Percentiles rank a stretch among this genome's conserved stretches.
Conservation (phyloP, 2,329 filamentous ascomycete genomes). For the Calonectria pteridis region DNA sequence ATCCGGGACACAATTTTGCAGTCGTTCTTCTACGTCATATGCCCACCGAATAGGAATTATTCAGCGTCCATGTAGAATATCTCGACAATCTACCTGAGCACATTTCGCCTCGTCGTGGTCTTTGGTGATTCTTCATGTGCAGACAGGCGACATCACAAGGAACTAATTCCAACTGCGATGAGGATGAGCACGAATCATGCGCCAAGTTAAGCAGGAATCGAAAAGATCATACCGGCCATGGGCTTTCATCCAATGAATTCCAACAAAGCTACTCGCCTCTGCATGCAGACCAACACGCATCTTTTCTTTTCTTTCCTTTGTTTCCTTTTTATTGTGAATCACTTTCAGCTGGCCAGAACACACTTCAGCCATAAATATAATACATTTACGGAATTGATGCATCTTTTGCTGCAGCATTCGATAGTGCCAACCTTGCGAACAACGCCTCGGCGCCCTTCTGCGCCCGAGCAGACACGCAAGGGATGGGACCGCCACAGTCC, state of each 20-base stretch:
- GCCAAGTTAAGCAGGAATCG: neutral
- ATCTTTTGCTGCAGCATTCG: neutral
- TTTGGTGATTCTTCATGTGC: neutral
- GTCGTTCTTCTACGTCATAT: neutral
- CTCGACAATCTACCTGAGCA: neutral
- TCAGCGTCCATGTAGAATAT: too few species aligned
- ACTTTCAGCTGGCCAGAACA: neutral
- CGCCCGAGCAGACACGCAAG: neutral
- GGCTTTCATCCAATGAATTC: neutral
- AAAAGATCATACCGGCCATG: neutral
- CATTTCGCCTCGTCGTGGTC: neutral
- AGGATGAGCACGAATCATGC: neutral
- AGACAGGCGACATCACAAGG: neutral
- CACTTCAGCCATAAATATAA: neutral
- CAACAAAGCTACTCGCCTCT: neutral
- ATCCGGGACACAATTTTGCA: neutral
- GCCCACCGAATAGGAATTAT: neutral
- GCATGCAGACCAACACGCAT: neutral
- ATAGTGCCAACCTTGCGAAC: neutral
- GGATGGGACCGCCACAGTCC: neutral
- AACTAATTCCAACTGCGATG: neutral
- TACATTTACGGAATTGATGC: neutral
- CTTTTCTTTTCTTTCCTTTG: neutral
- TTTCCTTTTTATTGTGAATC: neutral
- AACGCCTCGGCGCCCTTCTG: slow-evolving; percentile 4